phyloP scores from a whole-genome alignment of 768 basidiomycete genomes.

The Arthromyces matolae region DNA sequence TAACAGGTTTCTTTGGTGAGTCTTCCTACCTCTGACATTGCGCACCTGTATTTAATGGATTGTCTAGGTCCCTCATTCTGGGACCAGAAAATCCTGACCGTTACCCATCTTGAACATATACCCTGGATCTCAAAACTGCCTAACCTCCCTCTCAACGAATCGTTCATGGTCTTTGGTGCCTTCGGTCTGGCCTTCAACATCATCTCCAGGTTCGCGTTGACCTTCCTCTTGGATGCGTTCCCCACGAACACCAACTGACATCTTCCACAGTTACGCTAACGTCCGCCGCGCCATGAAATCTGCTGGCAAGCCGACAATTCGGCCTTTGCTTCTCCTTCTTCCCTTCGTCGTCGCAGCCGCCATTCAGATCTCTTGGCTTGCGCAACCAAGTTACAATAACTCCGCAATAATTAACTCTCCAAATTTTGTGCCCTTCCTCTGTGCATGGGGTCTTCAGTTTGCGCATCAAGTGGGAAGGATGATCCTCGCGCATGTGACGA shows the following conservation, averaged over 20 bases:
- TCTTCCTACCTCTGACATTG: conserved; percentile 5
- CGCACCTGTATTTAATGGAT: background rate
- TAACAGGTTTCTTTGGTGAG: conserved; percentile 75
- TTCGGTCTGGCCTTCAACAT: conserved; percentile 80
- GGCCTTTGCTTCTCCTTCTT: conserved; percentile 70
- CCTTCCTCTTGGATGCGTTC: no score
- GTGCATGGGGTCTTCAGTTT: conserved; percentile 91
- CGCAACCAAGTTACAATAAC: conserved; percentile 55
- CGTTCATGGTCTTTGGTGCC: conserved; percentile 80
- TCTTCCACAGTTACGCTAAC: conserved; percentile 61
- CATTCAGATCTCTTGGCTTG: conserved; percentile 82
- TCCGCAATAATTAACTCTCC: conserved; percentile 73
- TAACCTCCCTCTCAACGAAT: conserved; percentile 75
- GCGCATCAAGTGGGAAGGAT: conserved; percentile 88
- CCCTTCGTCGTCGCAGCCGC: conserved; percentile 71
- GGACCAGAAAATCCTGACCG: conserved; percentile 65
- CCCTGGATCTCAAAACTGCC: conserved; percentile 51
- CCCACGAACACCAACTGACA: no score
- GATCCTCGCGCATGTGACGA: conserved; percentile 91
- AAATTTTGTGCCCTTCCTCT: conserved; percentile 82
- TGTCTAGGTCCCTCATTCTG: conserved; percentile 72
- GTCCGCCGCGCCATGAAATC: conserved; percentile 56
- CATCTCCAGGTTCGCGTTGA: conserved; percentile 58
- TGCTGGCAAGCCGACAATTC: conserved; percentile 36
- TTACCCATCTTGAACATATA: conserved; percentile 52